Evolutionary conservation across 2,329 filamentous ascomycete genomes (phyloP), one percentile per base, ranked within the genome.

Genomic region (Alternaria metachromatica): DNA sequence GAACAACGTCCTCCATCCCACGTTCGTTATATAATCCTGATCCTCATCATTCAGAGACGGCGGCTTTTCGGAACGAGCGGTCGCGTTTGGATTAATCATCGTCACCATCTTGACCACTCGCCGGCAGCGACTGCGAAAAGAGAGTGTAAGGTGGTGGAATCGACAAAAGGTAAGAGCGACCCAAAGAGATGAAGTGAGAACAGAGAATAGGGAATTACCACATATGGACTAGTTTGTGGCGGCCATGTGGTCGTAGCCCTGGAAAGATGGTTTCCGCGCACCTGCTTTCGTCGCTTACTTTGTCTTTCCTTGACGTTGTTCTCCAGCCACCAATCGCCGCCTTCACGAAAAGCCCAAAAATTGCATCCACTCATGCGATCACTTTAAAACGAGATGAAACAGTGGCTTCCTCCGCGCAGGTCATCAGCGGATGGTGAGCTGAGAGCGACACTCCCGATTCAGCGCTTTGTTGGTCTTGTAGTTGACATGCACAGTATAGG

Each of bases 1-100:
- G 77, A 97, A 95, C 4, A 97, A 84, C 1, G 83, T 82, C 48
- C 80, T 83, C 86, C 86, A 89, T 58, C 73, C 69, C n/a, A 70
- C 63, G 18, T 69, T 62, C 12, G 64, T 59, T 25, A 74, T 58
- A 55, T 70, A 65, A 26, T 69, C 48, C 21, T 67, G 65, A 46
- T 78, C 72, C 15, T 76, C 68, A 12, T 71, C 64, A 10, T 68
- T 55, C 25, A 65, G 43, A 5, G 43, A 37, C 6, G 20, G 48
- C 9, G 48, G 44, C 25, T 72, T 71, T 30, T 75, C 63, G 28
- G 66, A 55, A 18, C 69, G 57, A 11, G 58, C 48, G n/a, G 63
- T 58, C n/a, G 51, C 33, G 8, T 67, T 63, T 13, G 70, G 66
- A 28, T 49, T 30, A 26, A 60, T 20, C 46, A 56, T 65, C 12